Percentiles rank a stretch among this genome's conserved stretches.
Evolutionary conservation across 768 basidiomycete genomes (phyloP).

Genomic region (Hebeloma cylindrosporum): DNA sequence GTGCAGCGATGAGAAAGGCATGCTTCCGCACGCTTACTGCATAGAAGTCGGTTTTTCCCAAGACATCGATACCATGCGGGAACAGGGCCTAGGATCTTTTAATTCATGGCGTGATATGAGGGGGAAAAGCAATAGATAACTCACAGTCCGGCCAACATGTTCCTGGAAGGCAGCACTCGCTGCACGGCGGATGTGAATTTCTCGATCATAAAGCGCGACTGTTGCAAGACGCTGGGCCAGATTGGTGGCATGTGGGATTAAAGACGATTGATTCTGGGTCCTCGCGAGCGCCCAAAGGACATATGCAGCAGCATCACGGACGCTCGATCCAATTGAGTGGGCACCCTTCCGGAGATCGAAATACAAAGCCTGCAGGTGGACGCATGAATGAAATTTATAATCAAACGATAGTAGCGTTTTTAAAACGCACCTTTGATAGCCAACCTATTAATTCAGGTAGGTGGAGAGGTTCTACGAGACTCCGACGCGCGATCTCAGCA

Average conservation of each 20-base stretch:
- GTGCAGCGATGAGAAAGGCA: slow-evolving; percentile 82
- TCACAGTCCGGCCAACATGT: slow-evolving; percentile 89
- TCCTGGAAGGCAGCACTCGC: slow-evolving; percentile 99
- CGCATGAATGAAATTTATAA: slow-evolving; percentile 2
- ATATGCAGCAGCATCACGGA: slow-evolving; percentile 93
- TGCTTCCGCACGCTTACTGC: slow-evolving; percentile 84
- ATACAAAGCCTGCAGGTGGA: slow-evolving; percentile 65
- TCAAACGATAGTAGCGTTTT: slow-evolving; percentile 7
- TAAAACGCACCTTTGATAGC: slow-evolving; percentile 66
- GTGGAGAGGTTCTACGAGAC: slow-evolving; percentile 57
- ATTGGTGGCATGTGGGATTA: slow-evolving; percentile 59
- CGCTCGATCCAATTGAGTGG: slow-evolving; percentile 92
- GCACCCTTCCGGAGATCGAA: slow-evolving; percentile 92
- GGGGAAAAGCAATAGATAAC: slow-evolving; percentile 23
- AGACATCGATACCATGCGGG: slow-evolving; percentile 91
- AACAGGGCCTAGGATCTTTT: slow-evolving; percentile 66
- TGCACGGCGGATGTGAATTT: slow-evolving; percentile 91
- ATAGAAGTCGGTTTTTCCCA: slow-evolving; percentile 93
- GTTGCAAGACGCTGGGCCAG: slow-evolving; percentile 75
- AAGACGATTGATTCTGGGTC: slow-evolving; percentile 56
- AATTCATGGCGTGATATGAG: slow-evolving; percentile 9
- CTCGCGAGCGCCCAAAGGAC: slow-evolving; percentile 94
- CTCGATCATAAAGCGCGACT: slow-evolving; percentile 87
- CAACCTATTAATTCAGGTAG: slow-evolving; percentile 71
- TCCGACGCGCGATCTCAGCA: slow-evolving; percentile 89